phyloP scores from a whole-genome alignment of 2,329 filamentous ascomycete genomes.

The Calonectria pseudoreteaudii region DNA sequence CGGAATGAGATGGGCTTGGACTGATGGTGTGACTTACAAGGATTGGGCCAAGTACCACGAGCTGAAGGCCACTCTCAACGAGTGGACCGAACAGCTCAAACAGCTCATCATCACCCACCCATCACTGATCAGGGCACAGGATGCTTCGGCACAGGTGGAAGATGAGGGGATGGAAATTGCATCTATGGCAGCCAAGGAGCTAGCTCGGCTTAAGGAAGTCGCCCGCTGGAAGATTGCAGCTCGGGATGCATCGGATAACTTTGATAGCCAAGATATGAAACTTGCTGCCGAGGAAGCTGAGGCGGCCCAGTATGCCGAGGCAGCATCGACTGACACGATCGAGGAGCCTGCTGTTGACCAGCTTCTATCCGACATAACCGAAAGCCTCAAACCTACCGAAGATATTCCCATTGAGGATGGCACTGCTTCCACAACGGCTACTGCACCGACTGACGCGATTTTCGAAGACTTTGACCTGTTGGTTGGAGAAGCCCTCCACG shows the following conservation, averaged over 20 bases:
- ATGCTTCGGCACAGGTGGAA: conserved; percentile 76
- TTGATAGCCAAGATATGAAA: conserved; percentile 75
- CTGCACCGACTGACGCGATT: conserved; percentile 28
- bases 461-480: conserved; percentile 38
- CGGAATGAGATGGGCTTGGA: conserved; percentile 95
- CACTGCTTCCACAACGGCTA: conserved; percentile 22
- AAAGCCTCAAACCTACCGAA: conserved; percentile 27
- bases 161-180: conserved; percentile 84
- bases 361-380: conserved; percentile 35
- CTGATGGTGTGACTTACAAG: conserved; percentile 94
- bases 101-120: conserved; percentile 80
- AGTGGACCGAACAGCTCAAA: conserved; percentile 87
- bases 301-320: conserved; percentile 37
- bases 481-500: conserved; percentile 28
- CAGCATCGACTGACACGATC: conserved; percentile 38
- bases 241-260: conserved; percentile 81
- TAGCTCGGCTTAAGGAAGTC: conserved; percentile 84
- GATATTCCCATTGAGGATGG: conserved; percentile 25
- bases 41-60: conserved; percentile 97
- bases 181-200: conserved; percentile 81
- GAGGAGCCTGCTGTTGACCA: conserved; percentile 44
- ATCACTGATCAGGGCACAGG: conserved; percentile 75
- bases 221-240: conserved; percentile 85
- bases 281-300: conserved; percentile 60
- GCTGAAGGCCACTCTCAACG: conserved; percentile 82